Conservation (phyloP, 202 grass and related monocot genomes). For the Bolboschoenoplectus hybrid region DNA sequence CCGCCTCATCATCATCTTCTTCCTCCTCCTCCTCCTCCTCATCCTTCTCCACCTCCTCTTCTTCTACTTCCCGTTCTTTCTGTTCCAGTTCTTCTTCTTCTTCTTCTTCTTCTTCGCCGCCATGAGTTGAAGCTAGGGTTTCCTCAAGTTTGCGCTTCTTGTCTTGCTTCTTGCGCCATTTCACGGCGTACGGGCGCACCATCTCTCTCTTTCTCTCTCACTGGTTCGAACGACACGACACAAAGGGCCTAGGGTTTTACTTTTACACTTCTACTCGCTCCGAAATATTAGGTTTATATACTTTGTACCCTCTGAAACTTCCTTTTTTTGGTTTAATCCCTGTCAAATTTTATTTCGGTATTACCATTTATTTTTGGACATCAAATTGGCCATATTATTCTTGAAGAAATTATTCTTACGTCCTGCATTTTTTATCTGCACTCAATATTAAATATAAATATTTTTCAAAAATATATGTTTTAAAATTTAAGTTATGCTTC, state of each 20-base stretch:
- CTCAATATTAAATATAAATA: too few relatives aligned
- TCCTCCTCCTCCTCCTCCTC: not conserved
- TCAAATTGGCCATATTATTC: too few relatives aligned
- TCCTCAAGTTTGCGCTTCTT: conserved; percentile 61
- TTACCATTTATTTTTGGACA: not conserved
- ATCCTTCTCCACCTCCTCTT: not conserved
- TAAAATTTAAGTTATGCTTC: too few relatives aligned
- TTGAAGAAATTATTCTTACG: too few relatives aligned
- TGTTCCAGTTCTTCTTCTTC: conserved; percentile 39
- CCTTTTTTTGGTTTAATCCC: not conserved
- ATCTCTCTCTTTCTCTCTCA: conserved; percentile 37
- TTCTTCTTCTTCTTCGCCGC: conserved; percentile 42
- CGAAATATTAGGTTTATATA: not conserved
- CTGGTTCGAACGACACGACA: not conserved
- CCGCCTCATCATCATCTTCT: conserved; percentile 20
- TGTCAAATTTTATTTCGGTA: not conserved
- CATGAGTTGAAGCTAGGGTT: conserved; percentile 32
- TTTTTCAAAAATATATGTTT: too few relatives aligned
- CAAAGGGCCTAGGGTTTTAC: conserved; percentile 20
- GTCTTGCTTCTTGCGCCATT: conserved; percentile 56
- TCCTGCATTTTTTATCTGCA: too few relatives aligned
- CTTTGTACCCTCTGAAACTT: not conserved
- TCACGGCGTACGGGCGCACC: conserved; percentile 69
- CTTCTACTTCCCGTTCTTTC: conserved; percentile 25
- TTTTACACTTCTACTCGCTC: not conserved